These are phyloP conservation scores for Mikania micrantha DNA, from an alignment of 129 eudicot species.

Conservation along the genomic window DNA sequence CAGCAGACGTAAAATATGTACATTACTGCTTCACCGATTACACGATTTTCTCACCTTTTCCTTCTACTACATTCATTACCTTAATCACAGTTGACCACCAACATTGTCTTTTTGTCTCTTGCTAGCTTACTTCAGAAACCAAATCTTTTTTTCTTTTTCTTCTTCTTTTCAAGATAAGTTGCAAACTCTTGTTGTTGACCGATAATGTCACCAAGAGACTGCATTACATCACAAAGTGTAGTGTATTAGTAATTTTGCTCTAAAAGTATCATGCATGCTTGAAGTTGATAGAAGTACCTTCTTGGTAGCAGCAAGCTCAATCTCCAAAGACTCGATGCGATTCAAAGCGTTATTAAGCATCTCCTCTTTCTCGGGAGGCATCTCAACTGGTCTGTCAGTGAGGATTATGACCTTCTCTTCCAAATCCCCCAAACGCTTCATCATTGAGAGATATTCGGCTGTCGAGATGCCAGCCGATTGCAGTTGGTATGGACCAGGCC, in stretches of 20 bases:
- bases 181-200: conserved; percentile 59
- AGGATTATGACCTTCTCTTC: conserved; percentile 69
- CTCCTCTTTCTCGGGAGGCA: conserved; percentile 97
- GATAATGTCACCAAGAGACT: conserved; percentile 59
- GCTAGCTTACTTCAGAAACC: conserved; percentile 30
- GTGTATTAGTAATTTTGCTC: too few relatives aligned
- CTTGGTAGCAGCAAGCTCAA: conserved; percentile 64
- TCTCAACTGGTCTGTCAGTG: conserved; percentile 48
- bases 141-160: conserved; percentile 70
- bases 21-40: conserved; percentile 22
- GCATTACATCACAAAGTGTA: conserved; percentile 22
- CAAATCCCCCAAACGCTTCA: conserved; percentile 85
- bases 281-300: conserved; percentile 51
- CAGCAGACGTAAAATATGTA: conserved; percentile 1
- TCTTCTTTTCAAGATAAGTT: conserved; percentile 75
- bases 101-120: neutral
- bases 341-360: conserved; percentile 65
- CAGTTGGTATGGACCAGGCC: conserved; percentile 23
- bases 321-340: conserved; percentile 70
- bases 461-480: conserved; percentile 45
- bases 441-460: conserved; percentile 60
- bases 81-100: conserved; percentile 1
- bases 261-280: neutral
- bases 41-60: conserved; percentile 27
- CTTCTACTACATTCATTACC: conserved; percentile 22